A percentile compares a stretch with the other conserved stretches of the same genome.
Conservation (phyloP, 2,329 filamentous ascomycete genomes). For the Leptographium wingfieldii region DNA sequence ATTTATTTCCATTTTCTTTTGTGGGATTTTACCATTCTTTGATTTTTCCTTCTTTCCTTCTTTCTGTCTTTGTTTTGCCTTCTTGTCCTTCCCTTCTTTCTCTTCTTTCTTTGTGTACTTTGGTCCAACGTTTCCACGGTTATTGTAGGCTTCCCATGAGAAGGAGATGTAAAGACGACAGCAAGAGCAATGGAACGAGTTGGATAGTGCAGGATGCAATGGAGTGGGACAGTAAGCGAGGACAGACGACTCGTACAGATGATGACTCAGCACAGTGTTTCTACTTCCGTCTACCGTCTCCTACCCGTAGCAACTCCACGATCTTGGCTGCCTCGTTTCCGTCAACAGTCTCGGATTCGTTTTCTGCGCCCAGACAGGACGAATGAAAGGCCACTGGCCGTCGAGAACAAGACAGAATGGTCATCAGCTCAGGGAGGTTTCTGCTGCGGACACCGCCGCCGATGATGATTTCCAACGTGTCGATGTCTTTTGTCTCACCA, state of each 20-base stretch:
- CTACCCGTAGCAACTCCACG: background rate
- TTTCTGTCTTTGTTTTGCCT: background rate
- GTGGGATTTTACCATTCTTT: background rate
- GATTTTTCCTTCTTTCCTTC: background rate
- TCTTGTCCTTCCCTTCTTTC: background rate
- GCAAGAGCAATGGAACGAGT: background rate
- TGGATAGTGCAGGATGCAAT: background rate
- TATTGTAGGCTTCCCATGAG: no score
- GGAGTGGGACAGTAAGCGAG: background rate
- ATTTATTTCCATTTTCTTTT: background rate
- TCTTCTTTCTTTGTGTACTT: background rate
- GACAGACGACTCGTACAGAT: background rate
- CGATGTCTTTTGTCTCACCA: background rate
- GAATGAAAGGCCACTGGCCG: constrained; percentile 28
- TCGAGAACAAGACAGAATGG: constrained; percentile 12
- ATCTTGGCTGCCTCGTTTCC: constrained; percentile 15
- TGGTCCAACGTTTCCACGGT: no score
- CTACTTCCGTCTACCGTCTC: background rate
- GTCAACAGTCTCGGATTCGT: constrained; percentile 15
- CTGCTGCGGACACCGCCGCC: constrained; percentile 36
- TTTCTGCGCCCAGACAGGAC: constrained; percentile 24
- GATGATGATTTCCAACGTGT: constrained; percentile 32
- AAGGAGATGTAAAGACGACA: background rate
- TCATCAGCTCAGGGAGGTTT: constrained; percentile 23
- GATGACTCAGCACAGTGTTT: background rate